A percentile compares a stretch with the other conserved stretches of the same genome.
Conservation (phyloP, 192 early-diverging fungal species). For the Backusella circina region DNA sequence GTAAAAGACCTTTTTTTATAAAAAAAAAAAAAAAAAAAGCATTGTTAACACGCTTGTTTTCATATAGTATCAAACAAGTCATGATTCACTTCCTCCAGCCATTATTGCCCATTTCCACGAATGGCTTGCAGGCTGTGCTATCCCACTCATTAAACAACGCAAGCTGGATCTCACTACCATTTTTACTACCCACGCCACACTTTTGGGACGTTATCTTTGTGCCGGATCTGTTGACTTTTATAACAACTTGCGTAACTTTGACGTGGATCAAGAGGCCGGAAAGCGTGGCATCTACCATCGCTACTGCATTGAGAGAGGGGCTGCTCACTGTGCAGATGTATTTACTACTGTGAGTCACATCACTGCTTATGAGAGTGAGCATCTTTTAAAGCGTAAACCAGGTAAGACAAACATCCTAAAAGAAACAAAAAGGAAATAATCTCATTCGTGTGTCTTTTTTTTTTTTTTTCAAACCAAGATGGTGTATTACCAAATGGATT, state of each 20-base stretch:
- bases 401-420: constrained; percentile 37
- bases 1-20: constrained; percentile 1
- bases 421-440: not conserved
- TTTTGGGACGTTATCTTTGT: constrained; percentile 94
- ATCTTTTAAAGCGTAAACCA: constrained; percentile 90
- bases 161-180: constrained; percentile 88
- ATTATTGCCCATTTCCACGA: constrained; percentile 98
- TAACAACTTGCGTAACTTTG: constrained; percentile 90
- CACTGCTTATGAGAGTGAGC: constrained; percentile 95
- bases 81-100: constrained; percentile 38
- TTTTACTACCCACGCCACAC: constrained; percentile 95
- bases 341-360: constrained; percentile 98
- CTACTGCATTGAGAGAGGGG: constrained; percentile 95
- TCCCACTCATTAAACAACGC: constrained; percentile 84
- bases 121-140: constrained; percentile 90
- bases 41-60: not conserved
- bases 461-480: constrained; percentile 48
- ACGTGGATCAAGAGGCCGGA: constrained; percentile 94
- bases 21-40: not conserved
- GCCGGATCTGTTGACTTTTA: constrained; percentile 97
- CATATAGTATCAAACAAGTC: constrained; percentile 9
- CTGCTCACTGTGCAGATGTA: constrained; percentile 92
- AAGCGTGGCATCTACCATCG: constrained; percentile 97
- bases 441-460: not conserved
- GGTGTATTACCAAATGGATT: constrained; percentile 94